Conservation (phyloP, 2,329 filamentous ascomycete species). For the Microcyclospora pomicola region DNA sequence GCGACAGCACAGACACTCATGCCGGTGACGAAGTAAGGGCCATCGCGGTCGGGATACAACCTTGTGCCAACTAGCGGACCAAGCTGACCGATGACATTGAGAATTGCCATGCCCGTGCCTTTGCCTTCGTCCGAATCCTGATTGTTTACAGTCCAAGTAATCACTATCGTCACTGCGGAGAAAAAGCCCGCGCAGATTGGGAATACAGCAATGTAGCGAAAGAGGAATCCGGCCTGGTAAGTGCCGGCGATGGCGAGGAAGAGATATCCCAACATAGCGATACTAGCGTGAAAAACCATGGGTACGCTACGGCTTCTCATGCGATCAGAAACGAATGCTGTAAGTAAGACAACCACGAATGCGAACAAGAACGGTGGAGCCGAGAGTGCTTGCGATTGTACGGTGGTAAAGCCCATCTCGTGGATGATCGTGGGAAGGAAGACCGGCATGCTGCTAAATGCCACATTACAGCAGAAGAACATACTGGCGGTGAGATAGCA, state of each 20-base stretch:
- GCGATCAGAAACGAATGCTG: slow-evolving; percentile 59
- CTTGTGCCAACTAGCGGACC: slow-evolving; percentile 50
- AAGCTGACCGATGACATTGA: slow-evolving; percentile 71
- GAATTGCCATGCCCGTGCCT: slow-evolving; percentile 62
- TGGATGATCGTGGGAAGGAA: slow-evolving; percentile 55
- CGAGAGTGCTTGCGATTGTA: slow-evolving; percentile 61
- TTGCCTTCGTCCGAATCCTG: slow-evolving; percentile 55
- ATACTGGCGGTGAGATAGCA: slow-evolving; percentile 65
- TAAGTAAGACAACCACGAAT: slow-evolving; percentile 57
- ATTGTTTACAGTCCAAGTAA: slow-evolving; percentile 84
- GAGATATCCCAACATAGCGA: slow-evolving; percentile 44
- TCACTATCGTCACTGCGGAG: slow-evolving; percentile 66
- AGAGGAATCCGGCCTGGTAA: slow-evolving; percentile 15
- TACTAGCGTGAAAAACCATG: slow-evolving; percentile 53
- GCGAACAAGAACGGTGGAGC: slow-evolving; percentile 70
- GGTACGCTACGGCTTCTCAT: slow-evolving; percentile 48
- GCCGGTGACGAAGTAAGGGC: slow-evolving; percentile 35
- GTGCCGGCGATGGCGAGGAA: slow-evolving; percentile 30
- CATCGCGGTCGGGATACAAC: slow-evolving; percentile 39
- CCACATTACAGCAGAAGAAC: slow-evolving; percentile 79
- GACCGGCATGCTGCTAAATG: slow-evolving; percentile 75
- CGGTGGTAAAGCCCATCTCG: slow-evolving; percentile 55
- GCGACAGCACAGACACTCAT: slow-evolving; percentile 38
- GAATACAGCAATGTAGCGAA: slow-evolving; percentile 63
- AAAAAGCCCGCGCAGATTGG: slow-evolving; percentile 73